phyloP scores from a whole-genome alignment of 1,284 basidiomycete species.

The Ganoderma multipileum region DNA sequence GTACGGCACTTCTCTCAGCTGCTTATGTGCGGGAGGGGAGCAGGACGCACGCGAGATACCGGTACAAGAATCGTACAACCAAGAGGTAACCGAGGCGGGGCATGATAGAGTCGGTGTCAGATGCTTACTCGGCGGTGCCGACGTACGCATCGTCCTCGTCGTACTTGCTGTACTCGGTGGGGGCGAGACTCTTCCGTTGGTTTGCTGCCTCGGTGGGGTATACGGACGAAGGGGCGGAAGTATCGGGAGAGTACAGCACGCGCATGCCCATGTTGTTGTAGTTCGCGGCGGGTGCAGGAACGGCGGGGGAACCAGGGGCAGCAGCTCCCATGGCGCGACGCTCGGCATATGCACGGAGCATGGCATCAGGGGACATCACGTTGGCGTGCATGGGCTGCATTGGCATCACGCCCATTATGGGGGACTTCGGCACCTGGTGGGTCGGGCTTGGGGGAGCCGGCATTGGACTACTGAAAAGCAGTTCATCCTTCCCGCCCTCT shows the following conservation, averaged over 20 bases:
- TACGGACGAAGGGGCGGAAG: conserved; percentile 21
- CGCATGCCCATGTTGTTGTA: conserved; percentile 45
- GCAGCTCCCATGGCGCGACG: conserved; percentile 46
- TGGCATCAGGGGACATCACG: conserved; percentile 72
- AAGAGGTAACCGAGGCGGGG: conserved; percentile 1
- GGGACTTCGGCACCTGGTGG: conserved; percentile 43
- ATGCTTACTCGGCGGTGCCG: conserved; percentile 43
- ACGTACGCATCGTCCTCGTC: conserved; percentile 41
- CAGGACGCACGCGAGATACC: conserved; percentile 1
- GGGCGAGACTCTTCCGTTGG: conserved; percentile 42
- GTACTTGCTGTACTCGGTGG: conserved; percentile 40
- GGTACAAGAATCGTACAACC: conserved; percentile 29
- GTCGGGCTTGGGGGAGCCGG: conserved; percentile 43
- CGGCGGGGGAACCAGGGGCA: conserved; percentile 29
- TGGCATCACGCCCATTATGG: conserved; percentile 51
- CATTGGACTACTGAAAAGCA: conserved; percentile 45
- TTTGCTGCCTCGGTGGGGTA: conserved; percentile 21
- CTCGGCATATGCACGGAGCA: conserved; percentile 78
- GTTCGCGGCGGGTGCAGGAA: conserved; percentile 36
- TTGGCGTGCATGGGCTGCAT: conserved; percentile 52
- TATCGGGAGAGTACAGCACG: conserved; percentile 43
- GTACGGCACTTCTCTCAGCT: not conserved
- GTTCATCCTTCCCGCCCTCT: conserved; percentile 45
- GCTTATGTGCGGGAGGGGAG: not conserved
- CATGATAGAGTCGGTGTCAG: not conserved